Percentiles rank a stretch among this genome's conserved stretches.
phyloP scores from a whole-genome alignment of 2,329 filamentous ascomycete species.

The Penicillium paneum region DNA sequence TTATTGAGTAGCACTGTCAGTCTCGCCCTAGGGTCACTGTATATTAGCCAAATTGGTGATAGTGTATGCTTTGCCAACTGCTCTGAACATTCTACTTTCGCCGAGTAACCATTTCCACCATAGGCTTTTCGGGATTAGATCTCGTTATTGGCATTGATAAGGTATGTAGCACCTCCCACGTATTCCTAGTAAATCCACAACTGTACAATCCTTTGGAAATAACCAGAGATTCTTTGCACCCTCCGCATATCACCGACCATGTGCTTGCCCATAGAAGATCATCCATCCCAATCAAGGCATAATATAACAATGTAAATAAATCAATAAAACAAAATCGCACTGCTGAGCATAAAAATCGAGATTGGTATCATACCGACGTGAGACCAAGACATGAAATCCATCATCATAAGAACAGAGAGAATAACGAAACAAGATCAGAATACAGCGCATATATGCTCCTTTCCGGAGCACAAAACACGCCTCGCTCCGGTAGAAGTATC shows the following conservation, averaged over 20 bases:
- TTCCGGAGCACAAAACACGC: not conserved
- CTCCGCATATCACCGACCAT: not conserved
- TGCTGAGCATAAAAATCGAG: conserved; percentile 7
- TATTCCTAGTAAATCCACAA: not conserved
- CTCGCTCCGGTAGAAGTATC: not conserved
- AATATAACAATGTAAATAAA: conserved; percentile 6
- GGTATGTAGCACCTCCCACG: not conserved
- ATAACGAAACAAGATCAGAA: not conserved
- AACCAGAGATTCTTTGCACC: not conserved
- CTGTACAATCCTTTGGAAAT: not conserved
- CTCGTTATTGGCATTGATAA: not conserved
- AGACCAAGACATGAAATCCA: conserved; percentile 17
- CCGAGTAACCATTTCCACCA: not conserved
- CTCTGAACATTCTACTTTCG: not conserved
- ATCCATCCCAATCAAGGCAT: not conserved
- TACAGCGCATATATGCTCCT: not conserved
- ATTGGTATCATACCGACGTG: conserved; percentile 18
- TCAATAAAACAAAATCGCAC: not conserved
- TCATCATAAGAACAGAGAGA: conserved; percentile 11
- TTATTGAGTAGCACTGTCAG: conserved; percentile 9
- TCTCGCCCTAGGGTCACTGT: conserved; percentile 31
- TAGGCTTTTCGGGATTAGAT: not conserved
- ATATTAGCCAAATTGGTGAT: conserved; percentile 25
- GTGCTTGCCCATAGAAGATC: not conserved
- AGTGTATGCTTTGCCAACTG: not conserved